These are phyloP conservation scores for Salix viminalis DNA, from an alignment of 345 rosid species.

Conservation along the genomic window DNA sequence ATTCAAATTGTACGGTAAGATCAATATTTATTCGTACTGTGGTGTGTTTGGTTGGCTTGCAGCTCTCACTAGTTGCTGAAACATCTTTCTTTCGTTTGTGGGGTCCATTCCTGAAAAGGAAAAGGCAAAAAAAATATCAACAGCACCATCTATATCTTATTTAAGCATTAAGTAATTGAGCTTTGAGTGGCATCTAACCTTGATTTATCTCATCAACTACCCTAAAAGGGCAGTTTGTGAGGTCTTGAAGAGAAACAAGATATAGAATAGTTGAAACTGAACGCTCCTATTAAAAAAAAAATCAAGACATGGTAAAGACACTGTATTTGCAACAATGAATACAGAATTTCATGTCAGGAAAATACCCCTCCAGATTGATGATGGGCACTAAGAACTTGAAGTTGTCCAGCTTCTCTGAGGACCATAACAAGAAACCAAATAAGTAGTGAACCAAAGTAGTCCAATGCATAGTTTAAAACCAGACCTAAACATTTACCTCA, in stretches of 20 bases:
- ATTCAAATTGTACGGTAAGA: neutral
- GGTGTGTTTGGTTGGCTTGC: slow-evolving; percentile 93
- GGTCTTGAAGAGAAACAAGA: slow-evolving; percentile 96
- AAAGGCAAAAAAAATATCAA: neutral
- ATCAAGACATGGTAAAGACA: neutral
- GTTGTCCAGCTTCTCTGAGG: slow-evolving; percentile 70
- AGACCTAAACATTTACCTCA: neutral
- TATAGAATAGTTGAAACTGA: slow-evolving; percentile 93
- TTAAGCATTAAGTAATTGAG: neutral
- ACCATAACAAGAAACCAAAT: slow-evolving; percentile 12
- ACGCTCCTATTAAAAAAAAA: slow-evolving; percentile 47
- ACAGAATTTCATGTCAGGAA: neutral
- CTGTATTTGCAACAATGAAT: slow-evolving; percentile 9
- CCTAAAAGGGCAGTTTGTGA: slow-evolving; percentile 90
- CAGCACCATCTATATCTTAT: neutral
- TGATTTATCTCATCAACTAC: slow-evolving; percentile 98
- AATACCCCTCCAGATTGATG: slow-evolving; percentile 97
- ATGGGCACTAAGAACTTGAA: slow-evolving; percentile 88
- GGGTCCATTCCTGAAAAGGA: slow-evolving; percentile 83
- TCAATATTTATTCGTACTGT: slow-evolving; percentile 49
- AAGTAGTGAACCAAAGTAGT: neutral
- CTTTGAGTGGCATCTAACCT: slow-evolving; percentile 38
- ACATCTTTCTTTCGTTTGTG: slow-evolving; percentile 92
- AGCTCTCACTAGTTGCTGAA: slow-evolving; percentile 93
- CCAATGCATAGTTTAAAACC: neutral